Conservation (phyloP, 148 eudicot species). For the Suaeda aralocaspica region DNA sequence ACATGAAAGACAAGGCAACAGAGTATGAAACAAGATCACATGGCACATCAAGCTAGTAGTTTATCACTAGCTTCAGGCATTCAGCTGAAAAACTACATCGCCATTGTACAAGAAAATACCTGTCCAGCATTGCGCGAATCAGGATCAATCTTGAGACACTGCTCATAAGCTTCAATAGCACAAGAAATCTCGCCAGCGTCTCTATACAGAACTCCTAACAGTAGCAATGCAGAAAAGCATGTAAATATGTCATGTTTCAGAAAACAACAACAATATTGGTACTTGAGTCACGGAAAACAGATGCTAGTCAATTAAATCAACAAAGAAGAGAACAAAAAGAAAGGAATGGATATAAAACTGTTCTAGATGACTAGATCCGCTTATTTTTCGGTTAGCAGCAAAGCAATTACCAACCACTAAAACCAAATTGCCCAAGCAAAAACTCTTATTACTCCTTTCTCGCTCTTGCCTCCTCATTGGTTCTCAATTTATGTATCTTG, state of each 20-base stretch:
- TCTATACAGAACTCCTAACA: conserved; percentile 85
- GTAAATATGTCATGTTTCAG: background rate
- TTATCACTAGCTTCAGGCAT: background rate
- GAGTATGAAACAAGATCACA: background rate
- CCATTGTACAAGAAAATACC: conserved; percentile 38
- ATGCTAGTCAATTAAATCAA: too few species aligned
- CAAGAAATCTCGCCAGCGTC: conserved; percentile 92
- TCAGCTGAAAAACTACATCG: background rate
- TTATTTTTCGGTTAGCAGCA: background rate
- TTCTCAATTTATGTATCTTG: background rate
- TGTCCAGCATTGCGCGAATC: conserved; percentile 99
- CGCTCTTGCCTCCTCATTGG: background rate
- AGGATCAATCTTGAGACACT: conserved; percentile 98
- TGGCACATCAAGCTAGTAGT: background rate
- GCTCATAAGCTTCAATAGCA: conserved; percentile 97
- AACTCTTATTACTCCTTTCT: background rate
- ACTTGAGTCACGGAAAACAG: background rate
- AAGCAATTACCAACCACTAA: background rate
- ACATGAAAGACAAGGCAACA: background rate
- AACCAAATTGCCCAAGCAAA: background rate
- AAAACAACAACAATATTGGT: background rate
- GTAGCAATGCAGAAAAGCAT: background rate
- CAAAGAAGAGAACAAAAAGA: too few species aligned
- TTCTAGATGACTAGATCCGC: too few species aligned
- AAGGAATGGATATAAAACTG: too few species aligned